Base-by-base conservation (phyloP, 208 protist genomes). In the Wallacemonas rigidus region DNA sequence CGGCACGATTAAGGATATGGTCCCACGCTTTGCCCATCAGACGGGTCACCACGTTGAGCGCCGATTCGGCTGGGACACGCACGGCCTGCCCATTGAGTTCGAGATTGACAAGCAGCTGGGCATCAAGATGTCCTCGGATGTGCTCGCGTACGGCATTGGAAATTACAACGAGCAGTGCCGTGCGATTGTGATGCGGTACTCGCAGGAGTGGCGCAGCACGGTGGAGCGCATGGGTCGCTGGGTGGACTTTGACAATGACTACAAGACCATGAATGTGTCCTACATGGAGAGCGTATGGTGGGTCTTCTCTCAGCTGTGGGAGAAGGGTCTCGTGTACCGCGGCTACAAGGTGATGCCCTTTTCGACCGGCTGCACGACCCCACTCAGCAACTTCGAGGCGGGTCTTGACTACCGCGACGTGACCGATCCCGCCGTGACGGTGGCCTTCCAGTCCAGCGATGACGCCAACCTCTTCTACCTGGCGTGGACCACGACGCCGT, bases 231-330 rank as follows among this genome's bases (percentile, higher is more conserved):
- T 98, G 15, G 99, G 98, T 26, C 94, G 99, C 48, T 99, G 99
- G 99, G 99, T 99, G 70, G 98, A 99, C 88, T 99, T 99, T 71
- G 86, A 97, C 50, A 98, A 99, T 78, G 98, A 99, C 81, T 99
- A 99, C 92, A 99, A 99, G 83, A 99, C 99, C 14, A 98, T 99
- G 92, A 85, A 99, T 77, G 69, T 93, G 5, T 80, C 75, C 14
- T 99, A 99, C 90, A 99, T 99, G 99, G 99, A 99, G 86, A 98
- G 86, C 73, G 98, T 99, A n/a, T 99, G 99, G 99, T 99, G 98
- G 98, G 99, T 99, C 1, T 99, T 99, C 83, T 91, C 93, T 62
- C 75, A 99, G 77, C 81, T 99, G 11, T 99, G 87, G 82, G 83
- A 99, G n/a, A 99, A 99, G 79, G 88, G 80, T 44, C 84, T 99